These are phyloP conservation scores for Physaria fendleri DNA, from an alignment of 345 rosid species.

Conservation along the genomic window DNA sequence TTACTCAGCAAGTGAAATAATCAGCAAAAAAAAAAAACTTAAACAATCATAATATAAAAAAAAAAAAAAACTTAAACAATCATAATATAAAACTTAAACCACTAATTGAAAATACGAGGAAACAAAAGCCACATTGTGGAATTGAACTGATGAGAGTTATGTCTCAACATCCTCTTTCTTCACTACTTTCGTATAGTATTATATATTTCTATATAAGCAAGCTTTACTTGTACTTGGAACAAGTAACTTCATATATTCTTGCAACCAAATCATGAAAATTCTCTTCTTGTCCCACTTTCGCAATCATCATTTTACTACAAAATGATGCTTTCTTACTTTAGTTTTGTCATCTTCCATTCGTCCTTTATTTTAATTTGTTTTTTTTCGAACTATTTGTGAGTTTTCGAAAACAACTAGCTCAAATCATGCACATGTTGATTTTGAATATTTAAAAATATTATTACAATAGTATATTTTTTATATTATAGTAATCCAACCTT, in stretches of 20 bases:
- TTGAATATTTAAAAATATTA: neutral
- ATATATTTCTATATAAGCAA: slow-evolving; percentile 11
- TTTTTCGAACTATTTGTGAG: neutral
- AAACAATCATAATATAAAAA: neutral
- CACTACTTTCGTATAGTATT: slow-evolving; percentile 14
- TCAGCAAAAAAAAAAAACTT: too few relatives aligned
- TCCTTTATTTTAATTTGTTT: neutral
- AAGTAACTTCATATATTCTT: slow-evolving; percentile 21
- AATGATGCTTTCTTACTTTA: slow-evolving; percentile 26
- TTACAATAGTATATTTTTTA: neutral
- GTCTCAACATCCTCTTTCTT: slow-evolving; percentile 19
- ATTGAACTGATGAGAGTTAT: slow-evolving; percentile 18
- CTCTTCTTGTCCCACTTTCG: slow-evolving; percentile 28
- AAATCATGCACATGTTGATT: neutral
- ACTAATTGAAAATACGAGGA: slow-evolving; percentile 6
- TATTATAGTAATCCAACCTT: too few relatives aligned
- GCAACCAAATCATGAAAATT: slow-evolving; percentile 29
- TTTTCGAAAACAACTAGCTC: neutral
- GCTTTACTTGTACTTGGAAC: slow-evolving; percentile 10
- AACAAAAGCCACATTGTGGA: slow-evolving; percentile 4
- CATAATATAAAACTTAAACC: neutral
- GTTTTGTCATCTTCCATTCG: slow-evolving; percentile 4
- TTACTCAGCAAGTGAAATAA: too few relatives aligned
- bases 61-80: neutral
- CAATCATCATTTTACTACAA: slow-evolving; percentile 28